These are phyloP conservation scores for Solanum aculeatissimum DNA, from an alignment of 305 asterid genomes.

Conservation along the genomic window DNA sequence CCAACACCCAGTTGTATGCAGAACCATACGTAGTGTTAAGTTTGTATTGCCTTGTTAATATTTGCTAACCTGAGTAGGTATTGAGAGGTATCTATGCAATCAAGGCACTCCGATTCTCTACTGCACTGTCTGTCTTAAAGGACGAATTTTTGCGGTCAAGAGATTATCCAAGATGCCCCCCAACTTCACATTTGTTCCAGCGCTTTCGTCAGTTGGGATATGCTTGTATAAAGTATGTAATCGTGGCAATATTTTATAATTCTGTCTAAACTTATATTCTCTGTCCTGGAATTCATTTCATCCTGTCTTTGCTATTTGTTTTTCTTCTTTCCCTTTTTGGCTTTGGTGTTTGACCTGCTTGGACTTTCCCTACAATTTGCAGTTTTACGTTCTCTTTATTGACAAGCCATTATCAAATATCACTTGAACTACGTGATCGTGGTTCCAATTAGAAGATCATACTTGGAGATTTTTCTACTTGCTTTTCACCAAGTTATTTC, in stretches of 20 bases:
- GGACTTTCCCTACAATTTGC: not conserved
- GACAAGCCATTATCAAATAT: not conserved
- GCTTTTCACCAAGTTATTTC: not conserved
- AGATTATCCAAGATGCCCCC: constrained; percentile 99
- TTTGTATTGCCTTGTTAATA: constrained; percentile 3
- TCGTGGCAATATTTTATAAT: not conserved
- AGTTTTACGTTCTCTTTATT: not conserved
- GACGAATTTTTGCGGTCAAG: constrained; percentile 96
- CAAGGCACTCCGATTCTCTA: constrained; percentile 92
- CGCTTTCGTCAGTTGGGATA: constrained; percentile 99
- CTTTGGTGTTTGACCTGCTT: not conserved
- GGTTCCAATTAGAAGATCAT: not conserved
- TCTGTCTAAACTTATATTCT: not conserved
- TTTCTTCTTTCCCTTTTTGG: not conserved
- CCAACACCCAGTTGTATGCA: not conserved
- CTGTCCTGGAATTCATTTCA: not conserved
- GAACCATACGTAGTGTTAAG: not conserved
- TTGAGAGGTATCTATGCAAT: constrained; percentile 90
- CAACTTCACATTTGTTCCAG: constrained; percentile 94
- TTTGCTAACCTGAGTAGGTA: constrained; percentile 38
- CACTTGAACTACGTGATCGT: not conserved
- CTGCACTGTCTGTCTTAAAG: constrained; percentile 89
- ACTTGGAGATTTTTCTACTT: not conserved
- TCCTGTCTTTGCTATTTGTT: not conserved
- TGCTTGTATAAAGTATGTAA: constrained; percentile 77